These are phyloP conservation scores for Diutina ranongensis DNA, from an alignment of 1,139 yeast genomes.

Conservation along the genomic window DNA sequence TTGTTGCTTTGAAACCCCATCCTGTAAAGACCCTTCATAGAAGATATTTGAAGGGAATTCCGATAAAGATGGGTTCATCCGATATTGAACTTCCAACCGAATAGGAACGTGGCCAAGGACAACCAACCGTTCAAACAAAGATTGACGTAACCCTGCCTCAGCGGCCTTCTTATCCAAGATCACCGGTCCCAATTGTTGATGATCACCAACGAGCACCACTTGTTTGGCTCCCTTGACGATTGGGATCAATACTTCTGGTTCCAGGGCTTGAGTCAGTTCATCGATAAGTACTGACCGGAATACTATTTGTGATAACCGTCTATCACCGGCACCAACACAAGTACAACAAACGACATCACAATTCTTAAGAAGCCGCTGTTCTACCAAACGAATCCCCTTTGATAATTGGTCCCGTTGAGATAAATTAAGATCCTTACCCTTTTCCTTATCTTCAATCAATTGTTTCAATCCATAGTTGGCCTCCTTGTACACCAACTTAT, in stretches of 20 bases:
- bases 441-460: conserved; percentile 37
- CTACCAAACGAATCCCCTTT: conserved; percentile 33
- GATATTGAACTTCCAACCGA: conserved; percentile 81
- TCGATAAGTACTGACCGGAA: conserved; percentile 79
- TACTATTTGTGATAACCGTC: conserved; percentile 37
- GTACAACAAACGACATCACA: conserved; percentile 85
- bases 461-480: conserved; percentile 50
- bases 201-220: conserved; percentile 86
- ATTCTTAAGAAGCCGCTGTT: conserved; percentile 35
- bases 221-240: conserved; percentile 84
- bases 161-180: conserved; percentile 71
- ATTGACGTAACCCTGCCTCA: conserved; percentile 76
- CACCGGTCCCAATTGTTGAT: conserved; percentile 90
- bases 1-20: conserved; percentile 75
- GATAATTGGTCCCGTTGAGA: too few species aligned
- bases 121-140: conserved; percentile 76
- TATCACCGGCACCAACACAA: conserved; percentile 87
- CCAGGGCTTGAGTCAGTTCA: conserved; percentile 90
- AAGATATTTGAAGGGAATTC: conserved; percentile 89
- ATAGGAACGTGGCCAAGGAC: conserved; percentile 81
- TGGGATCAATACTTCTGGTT: conserved; percentile 85
- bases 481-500: conserved; percentile 30
- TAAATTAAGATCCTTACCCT: background rate
- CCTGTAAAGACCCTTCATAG: conserved; percentile 85
- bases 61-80: conserved; percentile 86